Evolutionary conservation across 2,329 filamentous ascomycete species (phyloP).

Genomic region (Calonectria ilicicola): DNA sequence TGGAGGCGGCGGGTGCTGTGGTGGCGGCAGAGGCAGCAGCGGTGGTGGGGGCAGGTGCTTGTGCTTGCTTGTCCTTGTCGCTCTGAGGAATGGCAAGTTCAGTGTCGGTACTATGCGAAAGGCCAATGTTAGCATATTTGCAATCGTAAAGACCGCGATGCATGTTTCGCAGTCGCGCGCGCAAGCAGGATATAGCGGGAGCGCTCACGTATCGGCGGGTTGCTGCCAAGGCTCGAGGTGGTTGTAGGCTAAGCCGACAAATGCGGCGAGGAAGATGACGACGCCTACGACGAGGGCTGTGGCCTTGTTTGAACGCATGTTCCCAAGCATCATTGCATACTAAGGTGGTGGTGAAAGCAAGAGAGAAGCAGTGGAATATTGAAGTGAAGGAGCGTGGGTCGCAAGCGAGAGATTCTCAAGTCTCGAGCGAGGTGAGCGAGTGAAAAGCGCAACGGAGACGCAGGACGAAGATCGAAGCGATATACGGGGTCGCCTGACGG

Average conservation of each 20-base stretch:
- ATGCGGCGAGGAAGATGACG: constrained; percentile 48
- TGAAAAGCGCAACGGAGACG: constrained; percentile 30
- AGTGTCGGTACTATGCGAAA: constrained; percentile 33
- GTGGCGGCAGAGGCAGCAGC: not conserved
- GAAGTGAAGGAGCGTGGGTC: not conserved
- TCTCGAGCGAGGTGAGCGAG: constrained; percentile 12
- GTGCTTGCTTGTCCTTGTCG: constrained; percentile 9
- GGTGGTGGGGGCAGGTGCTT: not conserved
- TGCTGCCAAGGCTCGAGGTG: constrained; percentile 46
- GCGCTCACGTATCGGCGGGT: constrained; percentile 40
- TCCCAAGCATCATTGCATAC: constrained; percentile 48
- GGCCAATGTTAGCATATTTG: constrained; percentile 19
- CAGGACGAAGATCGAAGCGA: constrained; percentile 31
- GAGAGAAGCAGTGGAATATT: not conserved
- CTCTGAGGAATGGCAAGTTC: constrained; percentile 35
- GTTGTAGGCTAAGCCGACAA: constrained; percentile 48
- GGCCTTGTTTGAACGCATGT: constrained; percentile 46
- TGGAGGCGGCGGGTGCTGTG: not conserved
- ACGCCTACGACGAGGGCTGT: constrained; percentile 44
- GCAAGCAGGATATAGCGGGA: not conserved
- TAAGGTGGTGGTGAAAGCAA: constrained; percentile 16
- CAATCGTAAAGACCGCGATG: not conserved
- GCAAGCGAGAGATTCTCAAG: not conserved
- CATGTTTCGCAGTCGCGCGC: not conserved
- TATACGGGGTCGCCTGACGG: constrained; percentile 22